These are phyloP conservation scores for Ceratobasidium theobromae DNA, from an alignment of 1,284 basidiomycete genomes.

Conservation along the genomic window DNA sequence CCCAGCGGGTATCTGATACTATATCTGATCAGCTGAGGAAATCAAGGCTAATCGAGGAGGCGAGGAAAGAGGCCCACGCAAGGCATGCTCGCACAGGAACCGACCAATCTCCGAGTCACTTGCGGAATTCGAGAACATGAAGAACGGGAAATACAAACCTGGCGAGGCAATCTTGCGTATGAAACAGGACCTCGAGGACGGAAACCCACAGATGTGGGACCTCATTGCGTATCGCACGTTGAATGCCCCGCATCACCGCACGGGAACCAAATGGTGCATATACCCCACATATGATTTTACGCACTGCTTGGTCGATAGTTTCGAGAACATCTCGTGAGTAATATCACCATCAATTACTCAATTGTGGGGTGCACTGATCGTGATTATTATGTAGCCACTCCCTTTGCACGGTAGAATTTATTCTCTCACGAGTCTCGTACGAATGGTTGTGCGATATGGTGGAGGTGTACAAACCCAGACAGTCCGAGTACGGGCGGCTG, in stretches of 20 bases:
- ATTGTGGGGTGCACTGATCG: not conserved
- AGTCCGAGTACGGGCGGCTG: conserved; percentile 95
- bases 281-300: conserved; percentile 99
- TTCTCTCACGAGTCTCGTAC: conserved; percentile 95
- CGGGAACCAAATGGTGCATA: conserved; percentile 88
- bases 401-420: conserved; percentile 95
- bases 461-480: conserved; percentile 96
- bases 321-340: conserved; percentile 97
- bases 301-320: conserved; percentile 97
- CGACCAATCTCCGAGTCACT: conserved; percentile 86
- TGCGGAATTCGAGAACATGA: conserved; percentile 90
- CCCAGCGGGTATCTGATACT: conserved; percentile 18
- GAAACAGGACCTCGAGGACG: conserved; percentile 94
- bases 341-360: not conserved
- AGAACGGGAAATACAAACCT: conserved; percentile 83
- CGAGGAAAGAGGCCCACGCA: conserved; percentile 79
- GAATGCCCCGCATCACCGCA: conserved; percentile 89
- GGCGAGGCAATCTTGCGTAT: conserved; percentile 93
- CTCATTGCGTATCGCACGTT: conserved; percentile 95
- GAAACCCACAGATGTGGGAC: conserved; percentile 99
- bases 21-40: conserved; percentile 69
- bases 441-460: conserved; percentile 99
- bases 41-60: conserved; percentile 86
- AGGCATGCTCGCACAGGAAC: conserved; percentile 83
- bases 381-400: conserved; percentile 70